Base-by-base conservation (phyloP, 805 yeast species). In the Candida corydali region DNA sequence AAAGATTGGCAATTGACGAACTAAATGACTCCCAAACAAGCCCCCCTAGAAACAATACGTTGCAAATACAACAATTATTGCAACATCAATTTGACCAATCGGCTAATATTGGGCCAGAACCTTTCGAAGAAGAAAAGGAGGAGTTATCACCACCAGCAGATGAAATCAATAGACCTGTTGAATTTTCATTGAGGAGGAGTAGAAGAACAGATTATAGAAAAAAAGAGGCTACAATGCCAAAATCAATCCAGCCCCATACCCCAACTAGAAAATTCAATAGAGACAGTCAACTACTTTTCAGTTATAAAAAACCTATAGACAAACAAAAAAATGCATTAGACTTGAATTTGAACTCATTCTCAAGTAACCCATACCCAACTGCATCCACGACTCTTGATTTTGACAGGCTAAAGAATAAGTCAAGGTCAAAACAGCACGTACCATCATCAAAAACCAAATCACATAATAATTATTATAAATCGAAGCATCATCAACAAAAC, bases 121-220 rank as follows among this genome's bases (percentile, higher is more conserved):
- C 11, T 16, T 16, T 7, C n/a, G 8, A 3, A 22, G 19, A 14
- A 23, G 14, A n/a, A 22, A 5, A 10, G 34, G 22, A 22, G 14
- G 3, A 17, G 14, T 30, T 22, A 22, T 4, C 26, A 22, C 7
- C 17, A 30, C 34, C 26, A 4, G 18, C 29, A n/a, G 19, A 25
- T 5, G 35, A 32, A 23, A 23, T 24, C 9, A 25, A 27, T 29
- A 17, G 24, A 35, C 32, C 38, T n/a, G 3, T 17, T 6, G 34
- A 25, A 14, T 35, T 35, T 28, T 22, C 38, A 23, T 29, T 30
- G 24, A 30, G 18, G 16, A 48, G 73, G 38, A 57, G 66, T 38
- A 60, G 72, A 40, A 51, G 73, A 31, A 54, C 61, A 2, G 69
- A 65, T 42, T 65, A 66, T 46, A 46, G 67, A 19, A 66, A 65